A percentile compares a stretch with the other conserved stretches of the same genome.
phyloP scores from a whole-genome alignment of 2,329 filamentous ascomycete genomes.

The Podosphaera fusca region DNA sequence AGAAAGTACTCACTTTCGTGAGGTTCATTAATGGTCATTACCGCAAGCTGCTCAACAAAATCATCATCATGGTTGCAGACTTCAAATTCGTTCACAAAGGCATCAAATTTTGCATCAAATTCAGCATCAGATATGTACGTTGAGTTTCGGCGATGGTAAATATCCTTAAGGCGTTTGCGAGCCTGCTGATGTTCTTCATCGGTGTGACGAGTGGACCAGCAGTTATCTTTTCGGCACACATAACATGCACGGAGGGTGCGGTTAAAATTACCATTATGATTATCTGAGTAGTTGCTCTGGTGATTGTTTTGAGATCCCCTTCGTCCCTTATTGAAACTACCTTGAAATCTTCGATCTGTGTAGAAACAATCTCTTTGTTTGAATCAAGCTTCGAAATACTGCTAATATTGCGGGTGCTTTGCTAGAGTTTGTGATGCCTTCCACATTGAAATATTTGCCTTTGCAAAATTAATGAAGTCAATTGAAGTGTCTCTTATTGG shows the following conservation, averaged over 20 bases:
- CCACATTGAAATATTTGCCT: neutral
- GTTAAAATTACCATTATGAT: neutral
- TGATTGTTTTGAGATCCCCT: neutral
- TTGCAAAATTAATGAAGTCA: neutral
- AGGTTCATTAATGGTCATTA: neutral
- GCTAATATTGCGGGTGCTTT: neutral
- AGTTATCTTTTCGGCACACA: neutral
- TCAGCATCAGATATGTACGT: neutral
- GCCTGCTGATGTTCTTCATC: neutral
- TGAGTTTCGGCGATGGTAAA: neutral
- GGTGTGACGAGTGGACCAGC: neutral
- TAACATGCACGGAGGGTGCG: neutral
- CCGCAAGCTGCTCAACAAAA: neutral
- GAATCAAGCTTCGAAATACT: neutral
- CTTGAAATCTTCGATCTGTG: neutral
- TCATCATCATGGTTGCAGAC: neutral
- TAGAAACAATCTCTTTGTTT: neutral
- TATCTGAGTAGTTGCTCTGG: neutral
- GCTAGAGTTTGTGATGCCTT: neutral
- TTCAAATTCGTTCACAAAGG: neutral
- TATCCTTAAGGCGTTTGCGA: neutral
- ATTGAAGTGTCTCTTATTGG: neutral
- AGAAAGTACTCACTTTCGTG: neutral
- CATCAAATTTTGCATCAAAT: neutral
- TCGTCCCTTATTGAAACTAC: neutral